Percentiles rank a stretch among this genome's conserved stretches.
Conservation (phyloP, 257 asterid genomes). For the Solanum paucissectum region DNA sequence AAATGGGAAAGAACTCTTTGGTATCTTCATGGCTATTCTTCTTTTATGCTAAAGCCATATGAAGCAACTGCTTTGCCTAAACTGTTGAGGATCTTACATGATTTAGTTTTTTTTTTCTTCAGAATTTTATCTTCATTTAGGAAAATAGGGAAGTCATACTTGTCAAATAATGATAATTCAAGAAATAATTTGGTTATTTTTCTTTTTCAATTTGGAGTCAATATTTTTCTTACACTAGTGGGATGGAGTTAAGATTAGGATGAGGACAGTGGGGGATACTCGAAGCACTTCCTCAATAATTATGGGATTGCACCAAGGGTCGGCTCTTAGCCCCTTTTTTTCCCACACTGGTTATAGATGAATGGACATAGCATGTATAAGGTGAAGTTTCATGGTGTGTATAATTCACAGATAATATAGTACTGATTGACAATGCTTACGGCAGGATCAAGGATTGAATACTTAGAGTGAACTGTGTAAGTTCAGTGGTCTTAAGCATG, state of each 20-base stretch:
- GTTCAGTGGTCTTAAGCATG: not conserved
- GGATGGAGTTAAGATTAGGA: not conserved
- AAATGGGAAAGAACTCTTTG: not conserved
- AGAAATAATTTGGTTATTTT: not conserved
- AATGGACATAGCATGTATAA: not conserved
- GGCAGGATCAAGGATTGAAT: not conserved
- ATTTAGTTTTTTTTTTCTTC: not conserved
- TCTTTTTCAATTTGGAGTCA: not conserved
- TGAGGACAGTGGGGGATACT: not conserved
- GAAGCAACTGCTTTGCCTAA: not conserved
- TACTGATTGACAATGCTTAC: not conserved
- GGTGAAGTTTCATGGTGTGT: not conserved
- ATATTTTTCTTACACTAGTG: not conserved
- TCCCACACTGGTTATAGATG: not conserved
- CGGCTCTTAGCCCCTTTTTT: not conserved
- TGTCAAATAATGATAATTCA: not conserved
- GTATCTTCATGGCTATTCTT: not conserved
- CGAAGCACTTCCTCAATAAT: not conserved
- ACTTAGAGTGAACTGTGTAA: not conserved
- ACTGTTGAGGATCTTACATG: not conserved
- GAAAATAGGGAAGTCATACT: not conserved
- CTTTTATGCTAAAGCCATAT: not conserved
- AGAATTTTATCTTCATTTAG: not conserved
- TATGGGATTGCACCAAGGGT: not conserved
- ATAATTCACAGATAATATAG: not conserved